Percentiles rank a stretch among this genome's conserved stretches.
phyloP scores from a whole-genome alignment of 306 rosid species.

The Sophora flavescens region DNA sequence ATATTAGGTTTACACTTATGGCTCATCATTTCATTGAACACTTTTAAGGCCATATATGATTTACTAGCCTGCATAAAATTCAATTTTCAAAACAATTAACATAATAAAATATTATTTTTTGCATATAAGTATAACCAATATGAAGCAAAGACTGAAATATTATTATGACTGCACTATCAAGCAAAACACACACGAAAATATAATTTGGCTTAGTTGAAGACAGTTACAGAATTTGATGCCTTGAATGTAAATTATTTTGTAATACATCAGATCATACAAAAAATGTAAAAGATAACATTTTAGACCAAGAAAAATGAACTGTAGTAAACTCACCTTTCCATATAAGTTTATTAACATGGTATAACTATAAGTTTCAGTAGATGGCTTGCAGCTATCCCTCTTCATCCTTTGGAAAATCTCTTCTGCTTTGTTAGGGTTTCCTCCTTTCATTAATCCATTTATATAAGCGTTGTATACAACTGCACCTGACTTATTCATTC shows the following conservation, averaged over 20 bases:
- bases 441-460: slow-evolving; percentile 81
- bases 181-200: slow-evolving; percentile 4
- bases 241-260: background rate
- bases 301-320: background rate
- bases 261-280: slow-evolving; percentile 19
- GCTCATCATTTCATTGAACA: slow-evolving; percentile 78
- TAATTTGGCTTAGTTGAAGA: background rate
- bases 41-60: slow-evolving; percentile 74
- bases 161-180: no score
- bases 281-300: background rate
- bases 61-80: slow-evolving; percentile 71
- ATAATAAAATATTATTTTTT: background rate
- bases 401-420: slow-evolving; percentile 88
- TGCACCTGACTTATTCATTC: slow-evolving; percentile 63
- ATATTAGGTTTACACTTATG: slow-evolving; percentile 81
- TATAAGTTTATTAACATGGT: slow-evolving; percentile 83
- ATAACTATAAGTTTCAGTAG: slow-evolving; percentile 80
- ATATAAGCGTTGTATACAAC: slow-evolving; percentile 84
- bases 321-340: slow-evolving; percentile 71
- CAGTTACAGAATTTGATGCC: background rate
- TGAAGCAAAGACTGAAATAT: background rate
- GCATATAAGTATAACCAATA: background rate
- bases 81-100: slow-evolving; percentile 27
- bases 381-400: slow-evolving; percentile 73
- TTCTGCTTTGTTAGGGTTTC: slow-evolving; percentile 72